Evolutionary conservation across 345 rosid genomes (phyloP).

Genomic region (Gossypium thurberi): DNA sequence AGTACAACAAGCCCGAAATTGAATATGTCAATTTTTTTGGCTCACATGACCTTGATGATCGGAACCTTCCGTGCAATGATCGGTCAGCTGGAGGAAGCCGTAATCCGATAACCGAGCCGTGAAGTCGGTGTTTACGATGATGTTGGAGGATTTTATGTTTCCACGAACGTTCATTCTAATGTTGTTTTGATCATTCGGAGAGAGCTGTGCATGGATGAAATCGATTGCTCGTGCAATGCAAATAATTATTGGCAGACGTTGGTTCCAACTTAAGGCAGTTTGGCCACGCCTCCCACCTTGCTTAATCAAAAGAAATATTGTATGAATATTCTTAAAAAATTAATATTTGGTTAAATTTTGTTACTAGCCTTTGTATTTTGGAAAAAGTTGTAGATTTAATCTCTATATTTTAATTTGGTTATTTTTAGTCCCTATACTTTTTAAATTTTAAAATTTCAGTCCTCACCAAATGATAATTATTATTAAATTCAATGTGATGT

Average conservation of each 20-base stretch:
- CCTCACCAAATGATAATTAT: too few species aligned
- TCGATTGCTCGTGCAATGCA: conserved; percentile 33
- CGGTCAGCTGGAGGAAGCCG: conserved; percentile 38
- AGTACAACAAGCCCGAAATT: conserved; percentile 37
- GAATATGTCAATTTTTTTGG: conserved; percentile 33
- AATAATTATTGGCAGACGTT: conserved; percentile 28
- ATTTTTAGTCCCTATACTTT: too few species aligned
- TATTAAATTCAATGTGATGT: too few species aligned
- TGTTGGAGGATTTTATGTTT: conserved; percentile 43
- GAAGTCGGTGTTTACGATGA: conserved; percentile 41
- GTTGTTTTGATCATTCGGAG: conserved; percentile 22
- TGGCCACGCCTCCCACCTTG: conserved; percentile 39
- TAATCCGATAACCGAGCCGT: conserved; percentile 40
- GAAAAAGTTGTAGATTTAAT: too few species aligned
- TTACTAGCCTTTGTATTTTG: too few species aligned
- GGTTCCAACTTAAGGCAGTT: conserved; percentile 43
- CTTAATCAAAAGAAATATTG: neutral
- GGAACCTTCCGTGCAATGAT: neutral
- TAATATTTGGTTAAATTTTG: too few species aligned
- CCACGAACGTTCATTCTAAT: conserved; percentile 49
- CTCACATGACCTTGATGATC: neutral
- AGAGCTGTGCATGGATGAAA: conserved; percentile 39
- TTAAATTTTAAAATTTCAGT: too few species aligned
- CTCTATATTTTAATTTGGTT: too few species aligned
- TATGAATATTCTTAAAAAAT: too few species aligned